phyloP scores from a whole-genome alignment of 2,329 filamentous ascomycete genomes.

The Aspergillus amoenus region DNA sequence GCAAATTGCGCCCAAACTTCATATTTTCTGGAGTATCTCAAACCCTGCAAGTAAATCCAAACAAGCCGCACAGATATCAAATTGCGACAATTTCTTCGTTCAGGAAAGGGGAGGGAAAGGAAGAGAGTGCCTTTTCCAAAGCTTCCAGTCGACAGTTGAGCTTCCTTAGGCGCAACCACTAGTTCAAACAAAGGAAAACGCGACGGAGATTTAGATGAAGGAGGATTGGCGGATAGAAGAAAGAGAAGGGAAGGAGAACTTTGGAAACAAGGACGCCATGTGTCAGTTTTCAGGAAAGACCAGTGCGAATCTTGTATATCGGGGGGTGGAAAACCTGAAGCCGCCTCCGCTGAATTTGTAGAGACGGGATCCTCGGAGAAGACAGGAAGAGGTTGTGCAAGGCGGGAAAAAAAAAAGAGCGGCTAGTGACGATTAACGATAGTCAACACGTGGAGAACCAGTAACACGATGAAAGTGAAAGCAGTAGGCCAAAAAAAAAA shows the following conservation, averaged over 20 bases:
- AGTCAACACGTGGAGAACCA: constrained; percentile 14
- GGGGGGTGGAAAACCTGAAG: constrained; percentile 12
- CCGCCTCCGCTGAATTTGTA: not conserved
- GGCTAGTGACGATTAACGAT: constrained; percentile 1
- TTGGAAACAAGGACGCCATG: constrained; percentile 18
- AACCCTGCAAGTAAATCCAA: constrained; percentile 1
- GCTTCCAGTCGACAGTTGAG: not conserved
- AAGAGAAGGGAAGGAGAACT: constrained; percentile 12
- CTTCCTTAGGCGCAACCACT: not conserved
- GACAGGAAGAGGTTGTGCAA: not conserved
- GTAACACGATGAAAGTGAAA: not conserved
- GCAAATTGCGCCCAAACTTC: constrained; percentile 52
- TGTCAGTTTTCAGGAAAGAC: constrained; percentile 18
- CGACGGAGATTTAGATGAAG: constrained; percentile 9
- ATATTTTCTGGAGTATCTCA: constrained; percentile 30
- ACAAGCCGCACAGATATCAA: not conserved
- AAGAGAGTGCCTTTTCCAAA: not conserved
- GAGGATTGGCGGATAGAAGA: constrained; percentile 6
- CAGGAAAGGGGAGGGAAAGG: not conserved
- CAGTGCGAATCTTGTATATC: constrained; percentile 3
- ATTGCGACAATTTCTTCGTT: not conserved
- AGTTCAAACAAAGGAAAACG: not conserved
- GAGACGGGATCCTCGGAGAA: not conserved
- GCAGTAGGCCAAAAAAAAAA: not conserved
- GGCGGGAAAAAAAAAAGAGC: not conserved